These are phyloP conservation scores for Haematococcus sp. DNA, from an alignment of 139 green algal species.

Conservation along the genomic window DNA sequence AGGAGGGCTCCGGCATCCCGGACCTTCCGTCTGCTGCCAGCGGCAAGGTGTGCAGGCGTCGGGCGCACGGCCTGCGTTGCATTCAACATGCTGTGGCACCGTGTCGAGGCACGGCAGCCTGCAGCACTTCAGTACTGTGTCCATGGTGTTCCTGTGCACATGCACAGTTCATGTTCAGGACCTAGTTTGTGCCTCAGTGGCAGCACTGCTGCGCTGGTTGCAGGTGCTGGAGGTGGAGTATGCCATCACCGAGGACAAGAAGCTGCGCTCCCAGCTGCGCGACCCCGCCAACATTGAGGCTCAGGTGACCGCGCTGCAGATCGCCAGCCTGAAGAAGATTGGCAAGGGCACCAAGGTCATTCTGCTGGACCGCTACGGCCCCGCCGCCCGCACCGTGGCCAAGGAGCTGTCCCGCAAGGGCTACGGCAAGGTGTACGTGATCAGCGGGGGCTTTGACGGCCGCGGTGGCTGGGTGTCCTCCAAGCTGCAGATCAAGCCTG, in stretches of 20 bases:
- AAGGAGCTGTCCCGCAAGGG: constrained; percentile 64
- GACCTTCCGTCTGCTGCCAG: constrained; percentile 62
- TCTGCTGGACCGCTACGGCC: constrained; percentile 78
- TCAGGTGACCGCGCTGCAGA: constrained; percentile 63
- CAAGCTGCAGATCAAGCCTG: constrained; percentile 81
- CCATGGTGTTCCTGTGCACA: too few relatives aligned
- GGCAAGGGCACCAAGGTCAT: constrained; percentile 61
- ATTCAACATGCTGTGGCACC: background rate
- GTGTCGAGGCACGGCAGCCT: too few relatives aligned
- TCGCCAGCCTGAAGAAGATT: constrained; percentile 67
- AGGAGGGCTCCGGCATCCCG: constrained; percentile 75
- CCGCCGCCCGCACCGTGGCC: constrained; percentile 61
- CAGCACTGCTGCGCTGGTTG: too few relatives aligned
- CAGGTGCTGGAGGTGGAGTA: constrained; percentile 78
- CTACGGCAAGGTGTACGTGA: constrained; percentile 61
- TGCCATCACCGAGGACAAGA: constrained; percentile 60
- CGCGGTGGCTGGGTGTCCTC: constrained; percentile 60
- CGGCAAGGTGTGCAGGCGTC: constrained; percentile 18
- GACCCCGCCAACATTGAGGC: constrained; percentile 54
- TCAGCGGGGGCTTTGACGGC: constrained; percentile 68
- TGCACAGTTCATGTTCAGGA: too few relatives aligned
- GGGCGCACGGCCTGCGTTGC: too few relatives aligned
- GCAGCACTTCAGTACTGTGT: too few relatives aligned
- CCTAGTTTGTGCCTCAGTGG: too few relatives aligned
- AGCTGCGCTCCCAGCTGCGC: constrained; percentile 66